Percentiles rank a stretch among this genome's conserved stretches.
Conservation (phyloP, 1,284 basidiomycete species). For the Boletus nobilissimus region DNA sequence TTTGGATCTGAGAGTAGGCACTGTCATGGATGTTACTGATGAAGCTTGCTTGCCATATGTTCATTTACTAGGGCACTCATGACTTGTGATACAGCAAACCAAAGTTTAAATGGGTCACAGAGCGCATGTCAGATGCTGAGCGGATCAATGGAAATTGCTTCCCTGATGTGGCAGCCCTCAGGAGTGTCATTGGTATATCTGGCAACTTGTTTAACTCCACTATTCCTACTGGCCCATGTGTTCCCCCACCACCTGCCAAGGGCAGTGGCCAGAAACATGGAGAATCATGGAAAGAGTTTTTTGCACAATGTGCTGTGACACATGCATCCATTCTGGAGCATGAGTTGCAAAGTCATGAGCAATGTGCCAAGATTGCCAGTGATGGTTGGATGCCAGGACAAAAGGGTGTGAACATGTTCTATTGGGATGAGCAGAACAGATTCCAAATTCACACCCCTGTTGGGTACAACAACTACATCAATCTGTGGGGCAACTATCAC, state of each 20-base stretch:
- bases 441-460: constrained; percentile 2
- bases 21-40: too few relatives aligned
- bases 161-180: too few relatives aligned
- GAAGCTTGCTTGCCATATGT: too few relatives aligned
- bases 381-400: neutral
- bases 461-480: neutral
- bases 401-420: constrained; percentile 10
- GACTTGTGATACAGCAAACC: too few relatives aligned
- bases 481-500: neutral
- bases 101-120: too few relatives aligned
- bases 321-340: neutral
- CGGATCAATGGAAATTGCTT: too few relatives aligned
- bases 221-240: neutral
- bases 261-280: constrained; percentile 5
- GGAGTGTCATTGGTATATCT: too few relatives aligned
- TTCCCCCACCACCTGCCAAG: neutral
- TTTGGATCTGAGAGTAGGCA: too few relatives aligned
- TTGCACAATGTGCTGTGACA: neutral
- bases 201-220: neutral
- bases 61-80: too few relatives aligned
- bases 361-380: neutral
- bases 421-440: constrained; percentile 7
- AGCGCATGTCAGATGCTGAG: too few relatives aligned
- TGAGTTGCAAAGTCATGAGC: neutral
- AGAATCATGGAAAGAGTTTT: constrained; percentile 14